A percentile compares a stretch with the other conserved stretches of the same genome.
phyloP scores from a whole-genome alignment of 495 filamentous ascomycete genomes.

The Xanthoparmelia taractica region DNA sequence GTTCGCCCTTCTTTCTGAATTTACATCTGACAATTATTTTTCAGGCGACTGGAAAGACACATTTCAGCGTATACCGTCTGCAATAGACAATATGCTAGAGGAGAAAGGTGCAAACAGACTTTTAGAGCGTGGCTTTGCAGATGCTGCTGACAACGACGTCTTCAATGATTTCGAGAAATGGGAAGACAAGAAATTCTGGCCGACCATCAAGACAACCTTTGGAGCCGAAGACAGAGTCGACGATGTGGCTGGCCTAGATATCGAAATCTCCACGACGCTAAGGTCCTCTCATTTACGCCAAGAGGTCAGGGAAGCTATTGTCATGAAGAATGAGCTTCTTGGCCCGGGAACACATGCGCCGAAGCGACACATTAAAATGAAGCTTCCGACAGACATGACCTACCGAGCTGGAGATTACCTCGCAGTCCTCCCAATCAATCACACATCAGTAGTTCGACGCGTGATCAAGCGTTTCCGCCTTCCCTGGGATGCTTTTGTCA shows the following conservation, averaged over 20 bases:
- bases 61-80: conserved; percentile 63
- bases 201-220: conserved; percentile 4
- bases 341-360: conserved; percentile 46
- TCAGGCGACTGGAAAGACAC: conserved; percentile 57
- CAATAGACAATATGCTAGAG: conserved; percentile 46
- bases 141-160: conserved; percentile 56
- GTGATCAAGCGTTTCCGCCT: conserved; percentile 41
- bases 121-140: conserved; percentile 48
- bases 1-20: not conserved
- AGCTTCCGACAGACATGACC: conserved; percentile 55
- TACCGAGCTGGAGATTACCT: conserved; percentile 73
- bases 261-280: conserved; percentile 50
- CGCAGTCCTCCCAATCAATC: conserved; percentile 63
- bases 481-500: conserved; percentile 51
- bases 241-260: conserved; percentile 32
- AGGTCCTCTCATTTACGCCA: conserved; percentile 57
- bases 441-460: conserved; percentile 26
- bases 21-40: conserved; percentile 3
- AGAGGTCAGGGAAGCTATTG: conserved; percentile 55
- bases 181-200: conserved; percentile 40
- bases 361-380: conserved; percentile 60
- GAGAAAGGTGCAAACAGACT: conserved; percentile 48
- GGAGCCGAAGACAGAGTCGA: not conserved
- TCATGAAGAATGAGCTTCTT: conserved; percentile 48
- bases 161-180: conserved; percentile 67